Evolutionary conservation across 805 yeast species (phyloP).

Genomic region (Kodamaea hsintzibuensis): DNA sequence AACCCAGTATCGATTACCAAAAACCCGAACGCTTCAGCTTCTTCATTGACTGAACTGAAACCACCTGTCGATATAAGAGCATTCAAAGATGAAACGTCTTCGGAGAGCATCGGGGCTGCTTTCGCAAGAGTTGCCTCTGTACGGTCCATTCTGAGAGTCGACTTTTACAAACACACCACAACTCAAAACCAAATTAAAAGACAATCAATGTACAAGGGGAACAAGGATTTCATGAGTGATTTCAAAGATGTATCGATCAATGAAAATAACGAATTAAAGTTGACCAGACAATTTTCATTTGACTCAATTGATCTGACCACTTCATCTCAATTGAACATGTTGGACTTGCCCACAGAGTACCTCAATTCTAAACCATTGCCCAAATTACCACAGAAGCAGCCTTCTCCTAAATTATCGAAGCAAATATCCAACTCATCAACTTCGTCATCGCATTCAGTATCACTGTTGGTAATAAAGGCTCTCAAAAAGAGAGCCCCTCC

Average conservation of each 20-base stretch:
- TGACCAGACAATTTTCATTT: neutral
- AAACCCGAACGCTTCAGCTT: neutral
- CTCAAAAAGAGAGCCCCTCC: slow-evolving; percentile 39
- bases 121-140: slow-evolving; percentile 38
- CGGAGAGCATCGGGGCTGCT: slow-evolving; percentile 24
- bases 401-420: neutral
- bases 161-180: slow-evolving; percentile 37
- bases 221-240: slow-evolving; percentile 25
- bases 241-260: slow-evolving; percentile 5
- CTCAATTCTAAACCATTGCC: slow-evolving; percentile 9
- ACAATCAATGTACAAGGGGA: slow-evolving; percentile 16
- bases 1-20: neutral
- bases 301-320: neutral
- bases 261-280: neutral
- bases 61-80: slow-evolving; percentile 2
- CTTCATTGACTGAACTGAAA: slow-evolving; percentile 3
- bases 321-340: slow-evolving; percentile 4
- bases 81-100: slow-evolving; percentile 11
- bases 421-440: neutral
- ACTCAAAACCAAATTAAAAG: slow-evolving; percentile 31
- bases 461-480: slow-evolving; percentile 30
- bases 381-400: neutral
- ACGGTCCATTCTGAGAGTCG: slow-evolving; percentile 33
- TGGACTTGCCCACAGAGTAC: slow-evolving; percentile 8
- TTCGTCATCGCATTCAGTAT: slow-evolving; percentile 19